Base-by-base conservation (phyloP, 805 yeast species). In the Sporopachydermia lactativora region DNA sequence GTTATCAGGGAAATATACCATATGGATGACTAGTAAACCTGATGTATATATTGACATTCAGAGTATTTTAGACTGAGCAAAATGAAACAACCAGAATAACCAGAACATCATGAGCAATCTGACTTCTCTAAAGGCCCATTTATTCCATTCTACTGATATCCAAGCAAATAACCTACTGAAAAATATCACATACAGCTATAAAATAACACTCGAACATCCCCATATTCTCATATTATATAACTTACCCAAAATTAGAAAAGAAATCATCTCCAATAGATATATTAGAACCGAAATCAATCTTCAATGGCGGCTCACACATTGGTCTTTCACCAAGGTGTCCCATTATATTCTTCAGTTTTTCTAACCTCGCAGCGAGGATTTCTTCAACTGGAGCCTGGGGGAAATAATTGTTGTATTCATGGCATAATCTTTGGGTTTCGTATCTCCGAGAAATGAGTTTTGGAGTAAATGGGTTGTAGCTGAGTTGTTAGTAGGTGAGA, bases 241-340 rank as follows among this genome's bases (percentile, higher is more conserved):
- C 31, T 24, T 24, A 24, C 31, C 31, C 31, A n/a, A 24, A 75
- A 57, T 81, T 81, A 28, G 71, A 64, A 50, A 74, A 80, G 54
- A 76, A 73, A 18, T 59, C 54, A 43, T 74, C 68, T 2, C 85
- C 88, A 14, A 77, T 47, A 13, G 53, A 55, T 31, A 70, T 60
- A 56, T 80, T 81, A 54, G 62, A 70, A 0, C 88, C 89, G 50
- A 77, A 80, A 54, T 81, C 89, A 36, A 76, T 71, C 44, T 46
- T 60, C 48, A 73, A 68, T 3, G 84, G 85, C 1, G 77, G 67
- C 55, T 78, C 83, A 34, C 76, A 51, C 44, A 55, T 62, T 13
- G 54, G 43, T 39, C 59, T 55, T 5, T 59, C 47, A 38, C 70
- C 73, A 17, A 63, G 50, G 34, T 56, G 54, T 8, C 85, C 85